phyloP scores from a whole-genome alignment of 345 rosid species.

The Abelmoschus esculentus region DNA sequence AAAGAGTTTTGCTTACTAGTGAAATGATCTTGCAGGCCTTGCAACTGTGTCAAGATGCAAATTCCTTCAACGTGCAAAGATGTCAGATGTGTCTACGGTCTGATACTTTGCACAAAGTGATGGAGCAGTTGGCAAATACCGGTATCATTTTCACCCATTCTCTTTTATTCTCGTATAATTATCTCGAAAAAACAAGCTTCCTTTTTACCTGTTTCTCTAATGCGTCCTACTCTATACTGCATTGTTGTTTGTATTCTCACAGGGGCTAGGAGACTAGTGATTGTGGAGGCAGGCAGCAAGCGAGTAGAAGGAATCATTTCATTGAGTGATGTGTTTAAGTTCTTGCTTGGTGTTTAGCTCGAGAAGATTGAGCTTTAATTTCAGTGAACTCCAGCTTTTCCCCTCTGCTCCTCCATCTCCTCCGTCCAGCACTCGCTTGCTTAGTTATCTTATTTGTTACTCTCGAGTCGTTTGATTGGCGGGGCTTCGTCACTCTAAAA shows the following conservation, averaged over 20 bases:
- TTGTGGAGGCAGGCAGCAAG: constrained; percentile 83
- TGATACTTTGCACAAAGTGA: constrained; percentile 68
- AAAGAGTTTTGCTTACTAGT: not conserved
- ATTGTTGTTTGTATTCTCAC: constrained; percentile 9
- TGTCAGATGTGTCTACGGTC: constrained; percentile 85
- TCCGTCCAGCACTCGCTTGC: not conserved
- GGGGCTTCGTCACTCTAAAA: constrained; percentile 14
- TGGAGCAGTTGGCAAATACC: constrained; percentile 72
- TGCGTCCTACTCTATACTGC: not conserved
- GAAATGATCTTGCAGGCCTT: constrained; percentile 38
- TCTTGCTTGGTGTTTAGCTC: constrained; percentile 51
- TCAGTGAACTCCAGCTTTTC: not conserved
- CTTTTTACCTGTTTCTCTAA: not conserved
- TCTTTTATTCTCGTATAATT: not conserved
- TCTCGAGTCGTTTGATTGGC: constrained; percentile 14
- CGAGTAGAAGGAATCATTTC: constrained; percentile 83
- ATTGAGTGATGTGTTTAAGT: constrained; percentile 59
- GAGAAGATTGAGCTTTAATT: not conserved
- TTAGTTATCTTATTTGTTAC: constrained; percentile 12
- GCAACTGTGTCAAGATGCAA: constrained; percentile 72
- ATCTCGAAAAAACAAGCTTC: not conserved
- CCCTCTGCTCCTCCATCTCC: not conserved
- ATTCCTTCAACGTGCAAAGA: constrained; percentile 52
- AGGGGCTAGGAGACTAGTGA: constrained; percentile 67
- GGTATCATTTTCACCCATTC: constrained; percentile 27